Percentiles rank a stretch among this genome's conserved stretches.
phyloP scores from a whole-genome alignment of 2,329 filamentous ascomycete species.

The Ascochyta viciae-villosae region DNA sequence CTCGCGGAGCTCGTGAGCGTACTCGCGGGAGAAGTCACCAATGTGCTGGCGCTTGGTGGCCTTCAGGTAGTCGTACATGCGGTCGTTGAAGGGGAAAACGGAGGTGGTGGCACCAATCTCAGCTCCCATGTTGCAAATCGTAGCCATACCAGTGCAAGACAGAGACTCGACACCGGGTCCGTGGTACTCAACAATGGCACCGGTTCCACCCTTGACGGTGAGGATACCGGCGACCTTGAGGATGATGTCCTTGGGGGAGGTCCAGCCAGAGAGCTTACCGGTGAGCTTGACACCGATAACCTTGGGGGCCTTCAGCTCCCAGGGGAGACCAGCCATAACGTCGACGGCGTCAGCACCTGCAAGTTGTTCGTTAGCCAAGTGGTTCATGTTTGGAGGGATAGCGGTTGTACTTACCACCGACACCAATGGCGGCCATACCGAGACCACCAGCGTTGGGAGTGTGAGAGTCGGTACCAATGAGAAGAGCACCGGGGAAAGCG shows the following conservation, averaged over 20 bases:
- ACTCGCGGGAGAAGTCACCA: slow-evolving; percentile 85
- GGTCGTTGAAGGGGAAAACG: slow-evolving; percentile 96
- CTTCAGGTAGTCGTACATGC: slow-evolving; percentile 94
- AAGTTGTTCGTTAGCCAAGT: slow-evolving; percentile 3
- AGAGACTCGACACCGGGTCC: slow-evolving; percentile 76
- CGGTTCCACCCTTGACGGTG: slow-evolving; percentile 97
- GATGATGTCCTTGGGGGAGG: slow-evolving; percentile 94
- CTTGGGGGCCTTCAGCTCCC: slow-evolving; percentile 98
- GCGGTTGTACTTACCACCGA: slow-evolving; percentile 64
- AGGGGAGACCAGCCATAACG: slow-evolving; percentile 95
- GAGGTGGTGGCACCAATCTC: slow-evolving; percentile 86
- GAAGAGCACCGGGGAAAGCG: slow-evolving; percentile 95
- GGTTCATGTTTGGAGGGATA: background rate
- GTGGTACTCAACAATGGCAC: slow-evolving; percentile 82
- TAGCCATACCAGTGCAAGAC: slow-evolving; percentile 86
- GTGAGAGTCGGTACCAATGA: slow-evolving; percentile 98
- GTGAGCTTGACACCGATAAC: slow-evolving; percentile 96
- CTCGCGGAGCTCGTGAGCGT: slow-evolving; percentile 83
- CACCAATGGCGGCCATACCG: slow-evolving; percentile 93
- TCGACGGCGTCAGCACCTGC: slow-evolving; percentile 90
- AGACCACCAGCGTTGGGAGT: slow-evolving; percentile 97
- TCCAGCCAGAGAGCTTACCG: slow-evolving; percentile 88
- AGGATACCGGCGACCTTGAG: slow-evolving; percentile 96
- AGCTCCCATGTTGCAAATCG: slow-evolving; percentile 64
- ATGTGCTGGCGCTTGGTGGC: slow-evolving; percentile 92